Percentiles rank a stretch among this genome's conserved stretches.
These are phyloP conservation scores for Alnus glutinosa DNA, from an alignment of 306 rosid species.

Conservation along the genomic window DNA sequence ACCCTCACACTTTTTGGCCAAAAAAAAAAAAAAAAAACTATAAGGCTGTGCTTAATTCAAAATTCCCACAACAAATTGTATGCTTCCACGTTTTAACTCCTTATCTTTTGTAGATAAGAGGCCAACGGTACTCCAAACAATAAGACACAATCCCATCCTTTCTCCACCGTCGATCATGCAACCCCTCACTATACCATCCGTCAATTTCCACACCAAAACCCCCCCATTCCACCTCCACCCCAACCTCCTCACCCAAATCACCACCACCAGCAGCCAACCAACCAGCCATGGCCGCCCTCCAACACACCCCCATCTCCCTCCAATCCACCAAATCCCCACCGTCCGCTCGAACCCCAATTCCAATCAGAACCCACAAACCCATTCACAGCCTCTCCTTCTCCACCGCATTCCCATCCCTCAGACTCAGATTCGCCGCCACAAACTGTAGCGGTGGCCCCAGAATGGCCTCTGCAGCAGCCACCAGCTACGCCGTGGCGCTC, in stretches of 20 bases:
- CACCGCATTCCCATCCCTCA: conserved; percentile 47
- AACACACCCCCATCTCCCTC: conserved; percentile 57
- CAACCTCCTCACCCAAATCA: neutral
- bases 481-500: conserved; percentile 76
- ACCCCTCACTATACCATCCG: conserved; percentile 11
- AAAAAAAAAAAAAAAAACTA: too few relatives aligned
- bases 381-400: conserved; percentile 52
- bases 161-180: neutral
- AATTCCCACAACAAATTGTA: neutral
- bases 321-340: conserved; percentile 57
- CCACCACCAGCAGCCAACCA: neutral
- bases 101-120: conserved; percentile 41
- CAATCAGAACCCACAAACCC: conserved; percentile 34
- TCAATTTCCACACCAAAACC: conserved; percentile 6
- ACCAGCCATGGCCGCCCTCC: conserved; percentile 72
- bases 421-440: conserved; percentile 26
- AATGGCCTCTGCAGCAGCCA: conserved; percentile 58
- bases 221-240: neutral
- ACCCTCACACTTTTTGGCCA: too few relatives aligned
- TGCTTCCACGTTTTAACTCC: conserved; percentile 37
- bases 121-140: conserved; percentile 15
- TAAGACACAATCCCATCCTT: conserved; percentile 12
- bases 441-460: conserved; percentile 40
- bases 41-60: neutral
- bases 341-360: conserved; percentile 30